Evolutionary conservation across 2,329 filamentous ascomycete genomes (phyloP).

Genomic region (Aspergillus hiratsukae): DNA sequence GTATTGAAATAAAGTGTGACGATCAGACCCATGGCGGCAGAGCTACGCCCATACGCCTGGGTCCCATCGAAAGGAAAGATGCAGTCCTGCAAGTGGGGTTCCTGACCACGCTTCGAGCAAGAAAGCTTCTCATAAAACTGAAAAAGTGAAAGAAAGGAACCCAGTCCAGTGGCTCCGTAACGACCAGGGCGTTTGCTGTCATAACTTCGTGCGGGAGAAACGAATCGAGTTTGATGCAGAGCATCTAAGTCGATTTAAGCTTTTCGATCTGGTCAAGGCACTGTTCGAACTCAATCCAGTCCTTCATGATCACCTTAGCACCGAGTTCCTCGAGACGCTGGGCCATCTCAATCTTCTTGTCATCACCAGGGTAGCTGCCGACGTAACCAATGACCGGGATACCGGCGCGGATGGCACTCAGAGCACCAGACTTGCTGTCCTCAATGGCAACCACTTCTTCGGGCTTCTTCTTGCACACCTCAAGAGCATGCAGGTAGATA

Average conservation of each 20-base stretch:
- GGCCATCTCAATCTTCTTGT: constrained; percentile 62
- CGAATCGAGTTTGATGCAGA: background rate
- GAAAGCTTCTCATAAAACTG: background rate
- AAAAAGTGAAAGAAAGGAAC: constrained; percentile 1
- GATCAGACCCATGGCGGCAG: background rate
- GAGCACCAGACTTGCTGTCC: constrained; percentile 81
- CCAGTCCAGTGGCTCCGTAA: constrained; percentile 17
- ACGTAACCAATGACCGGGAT: constrained; percentile 84
- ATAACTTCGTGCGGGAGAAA: constrained; percentile 24
- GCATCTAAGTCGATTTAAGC: constrained; percentile 16
- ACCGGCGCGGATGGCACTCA: constrained; percentile 69
- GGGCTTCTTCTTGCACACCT: constrained; percentile 66
- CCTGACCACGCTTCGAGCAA: background rate
- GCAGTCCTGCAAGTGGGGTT: background rate
- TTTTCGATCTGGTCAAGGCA: constrained; percentile 42
- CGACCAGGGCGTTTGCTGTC: constrained; percentile 29
- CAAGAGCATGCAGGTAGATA: constrained; percentile 75
- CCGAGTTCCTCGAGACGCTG: constrained; percentile 58
- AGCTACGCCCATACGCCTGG: background rate
- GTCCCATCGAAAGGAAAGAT: background rate
- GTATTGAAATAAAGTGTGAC: constrained; percentile 2
- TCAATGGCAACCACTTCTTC: constrained; percentile 75
- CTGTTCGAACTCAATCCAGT: constrained; percentile 45
- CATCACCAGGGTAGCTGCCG: constrained; percentile 63
- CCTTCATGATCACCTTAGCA: constrained; percentile 56